Conservation (phyloP, 2,329 filamentous ascomycete species). For the Fusarium mangiferae region DNA sequence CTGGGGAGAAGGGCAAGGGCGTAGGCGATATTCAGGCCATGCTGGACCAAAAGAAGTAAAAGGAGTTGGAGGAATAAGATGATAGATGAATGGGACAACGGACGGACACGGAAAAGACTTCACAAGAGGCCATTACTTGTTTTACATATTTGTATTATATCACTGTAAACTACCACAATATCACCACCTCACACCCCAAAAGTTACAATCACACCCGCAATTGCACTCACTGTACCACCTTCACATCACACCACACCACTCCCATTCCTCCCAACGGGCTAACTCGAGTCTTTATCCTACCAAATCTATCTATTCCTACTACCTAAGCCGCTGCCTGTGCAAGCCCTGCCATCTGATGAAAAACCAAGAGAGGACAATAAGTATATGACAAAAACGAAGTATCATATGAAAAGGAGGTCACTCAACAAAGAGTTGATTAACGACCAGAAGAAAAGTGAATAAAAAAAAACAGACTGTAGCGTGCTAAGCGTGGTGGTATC, state of each 20-base stretch:
- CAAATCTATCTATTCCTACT: slow-evolving; percentile 42
- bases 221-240: slow-evolving; percentile 9
- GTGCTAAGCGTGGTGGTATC: slow-evolving; percentile 56
- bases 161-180: slow-evolving; percentile 33
- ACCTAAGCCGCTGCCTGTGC: slow-evolving; percentile 21
- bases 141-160: slow-evolving; percentile 37
- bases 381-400: slow-evolving; percentile 34
- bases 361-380: slow-evolving; percentile 34
- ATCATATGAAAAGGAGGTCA: slow-evolving; percentile 20
- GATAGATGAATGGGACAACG: slow-evolving; percentile 1
- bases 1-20: slow-evolving; percentile 45
- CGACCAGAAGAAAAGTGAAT: slow-evolving; percentile 18
- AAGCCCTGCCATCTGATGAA: slow-evolving; percentile 26
- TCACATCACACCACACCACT: neutral
- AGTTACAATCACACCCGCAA: slow-evolving; percentile 11
- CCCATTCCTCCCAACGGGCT: slow-evolving; percentile 12
- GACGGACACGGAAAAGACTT: slow-evolving; percentile 11
- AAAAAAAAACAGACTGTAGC: slow-evolving; percentile 46
- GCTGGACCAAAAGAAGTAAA: slow-evolving; percentile 51
- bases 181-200: slow-evolving; percentile 23
- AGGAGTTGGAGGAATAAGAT: neutral
- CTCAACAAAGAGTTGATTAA: slow-evolving; percentile 29
- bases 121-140: slow-evolving; percentile 8
- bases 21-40: slow-evolving; percentile 53
- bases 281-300: slow-evolving; percentile 42